Base-by-base conservation (phyloP, 192 early-diverging fungal genomes). In the Pilaira anomala region DNA sequence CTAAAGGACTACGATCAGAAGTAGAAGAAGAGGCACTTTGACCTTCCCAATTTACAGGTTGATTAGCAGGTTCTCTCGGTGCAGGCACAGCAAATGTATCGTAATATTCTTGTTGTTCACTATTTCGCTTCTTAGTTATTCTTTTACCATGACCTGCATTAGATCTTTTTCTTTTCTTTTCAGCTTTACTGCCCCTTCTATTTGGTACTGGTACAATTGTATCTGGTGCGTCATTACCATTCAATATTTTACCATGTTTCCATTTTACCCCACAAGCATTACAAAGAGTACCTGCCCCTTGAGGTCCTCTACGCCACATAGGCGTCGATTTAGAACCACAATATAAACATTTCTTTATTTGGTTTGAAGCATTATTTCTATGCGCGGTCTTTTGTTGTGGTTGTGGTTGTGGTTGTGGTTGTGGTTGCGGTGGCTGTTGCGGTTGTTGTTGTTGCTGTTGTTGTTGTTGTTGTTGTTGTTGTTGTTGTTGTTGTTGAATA, bases 201-300 rank as follows among this genome's bases (percentile, higher is more conserved):
- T 41, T 57, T 18, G 36, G 14, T 1, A 18, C 8, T 2, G 16
- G 16, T 24, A 19, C 24, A 7, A 39, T 28, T 4, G 21, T 39
- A 11, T 62, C 46, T 21, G 44, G n/a, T 36, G 29, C 49, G 26
- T 51, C 62, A 26, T 51, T 51, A 41, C 71, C 77, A 42, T 70
- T 60, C 42, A 88, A 49, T 26, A 91, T 88, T 60, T 91, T 92
- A 50, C 90, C 90, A 52, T 87, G 79, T 53, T 88, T 90, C 89
- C 89, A 91, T 60, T 90, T 90, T 11, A 91, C 89, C 9, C 89
- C 89, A 60, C 89, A 91, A 1, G 88, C 88, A 67, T 91, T 91
- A 60, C 89, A 91, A 4, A 91, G 74, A 1, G 89, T 91, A 4
- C 84, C 81, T 7, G 83, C 76, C 3, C 89, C 89, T 18, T 79